Conservation (phyloP, 306 rosid genomes). For the Prunus campanulata region DNA sequence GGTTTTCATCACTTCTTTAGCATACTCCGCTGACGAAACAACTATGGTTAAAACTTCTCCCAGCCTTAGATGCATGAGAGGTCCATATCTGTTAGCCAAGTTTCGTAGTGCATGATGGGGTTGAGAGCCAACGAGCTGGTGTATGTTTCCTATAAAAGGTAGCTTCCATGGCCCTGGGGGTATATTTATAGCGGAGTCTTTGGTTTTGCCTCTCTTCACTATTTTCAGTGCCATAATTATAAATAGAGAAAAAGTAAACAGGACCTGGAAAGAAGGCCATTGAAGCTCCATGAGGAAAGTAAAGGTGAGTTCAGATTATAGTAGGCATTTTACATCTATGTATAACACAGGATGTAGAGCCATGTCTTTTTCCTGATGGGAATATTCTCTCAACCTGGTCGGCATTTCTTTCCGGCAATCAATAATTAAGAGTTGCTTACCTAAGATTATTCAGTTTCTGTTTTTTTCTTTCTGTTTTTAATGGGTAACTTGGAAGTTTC, state of each 20-base stretch:
- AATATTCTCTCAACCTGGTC: not conserved
- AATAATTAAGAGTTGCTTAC: not conserved
- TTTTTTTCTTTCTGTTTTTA: not conserved
- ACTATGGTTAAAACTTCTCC: constrained; percentile 38
- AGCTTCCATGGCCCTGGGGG: constrained; percentile 29
- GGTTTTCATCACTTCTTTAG: constrained; percentile 41
- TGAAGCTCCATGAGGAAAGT: constrained; percentile 12
- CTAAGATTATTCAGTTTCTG: too few species aligned
- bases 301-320: not conserved
- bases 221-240: constrained; percentile 12
- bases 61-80: constrained; percentile 45
- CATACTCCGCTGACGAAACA: constrained; percentile 45
- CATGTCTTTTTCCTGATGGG: not conserved
- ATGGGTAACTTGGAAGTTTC: not conserved
- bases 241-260: not conserved
- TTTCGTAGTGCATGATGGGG: constrained; percentile 20
- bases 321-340: not conserved
- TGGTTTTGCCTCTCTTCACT: not conserved
- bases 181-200: not conserved
- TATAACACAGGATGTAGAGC: not conserved
- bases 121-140: constrained; percentile 15
- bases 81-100: constrained; percentile 39
- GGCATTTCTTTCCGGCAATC: not conserved
- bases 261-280: not conserved
- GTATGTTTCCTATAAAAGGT: constrained; percentile 31